Conservation (phyloP, 192 early-diverging fungal species). For the Jimgerdemannia lactiflua region DNA sequence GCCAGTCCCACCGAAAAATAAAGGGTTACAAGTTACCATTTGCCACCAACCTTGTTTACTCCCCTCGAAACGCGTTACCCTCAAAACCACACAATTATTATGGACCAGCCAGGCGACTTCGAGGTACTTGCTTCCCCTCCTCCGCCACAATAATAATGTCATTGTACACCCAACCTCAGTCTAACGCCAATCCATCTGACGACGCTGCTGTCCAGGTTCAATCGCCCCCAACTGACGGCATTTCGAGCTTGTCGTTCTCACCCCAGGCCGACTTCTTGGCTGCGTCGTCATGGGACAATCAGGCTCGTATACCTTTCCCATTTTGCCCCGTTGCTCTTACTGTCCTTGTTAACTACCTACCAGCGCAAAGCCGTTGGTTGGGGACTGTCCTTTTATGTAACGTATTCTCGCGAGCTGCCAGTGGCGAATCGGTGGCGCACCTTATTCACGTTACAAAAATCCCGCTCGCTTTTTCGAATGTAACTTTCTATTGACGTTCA, state of each 20-base stretch:
- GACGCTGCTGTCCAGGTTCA: neutral
- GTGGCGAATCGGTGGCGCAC: too few species aligned
- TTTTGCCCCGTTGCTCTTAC: too few species aligned
- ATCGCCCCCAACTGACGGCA: slow-evolving; percentile 66
- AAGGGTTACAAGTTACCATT: neutral
- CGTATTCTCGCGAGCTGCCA: too few species aligned
- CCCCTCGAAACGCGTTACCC: neutral
- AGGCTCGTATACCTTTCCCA: slow-evolving; percentile 26
- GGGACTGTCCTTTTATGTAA: too few species aligned
- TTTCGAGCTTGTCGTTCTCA: slow-evolving; percentile 80
- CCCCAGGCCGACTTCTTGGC: slow-evolving; percentile 82
- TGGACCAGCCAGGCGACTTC: neutral
- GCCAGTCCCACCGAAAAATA: neutral
- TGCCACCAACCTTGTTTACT: too few species aligned
- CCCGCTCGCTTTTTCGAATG: too few species aligned
- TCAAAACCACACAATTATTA: neutral
- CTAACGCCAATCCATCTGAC: neutral
- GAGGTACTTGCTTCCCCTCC: neutral
- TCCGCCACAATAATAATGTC: neutral
- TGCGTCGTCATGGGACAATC: slow-evolving; percentile 89
- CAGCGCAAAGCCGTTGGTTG: too few species aligned
- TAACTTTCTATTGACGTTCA: too few species aligned
- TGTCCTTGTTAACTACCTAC: too few species aligned
- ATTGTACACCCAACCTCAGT: neutral
- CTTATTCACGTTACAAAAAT: too few species aligned